Evolutionary conservation across 192 early-diverging fungal genomes (phyloP), one percentile per base, ranked within the genome.

Genomic region (Coemansia sp.): DNA sequence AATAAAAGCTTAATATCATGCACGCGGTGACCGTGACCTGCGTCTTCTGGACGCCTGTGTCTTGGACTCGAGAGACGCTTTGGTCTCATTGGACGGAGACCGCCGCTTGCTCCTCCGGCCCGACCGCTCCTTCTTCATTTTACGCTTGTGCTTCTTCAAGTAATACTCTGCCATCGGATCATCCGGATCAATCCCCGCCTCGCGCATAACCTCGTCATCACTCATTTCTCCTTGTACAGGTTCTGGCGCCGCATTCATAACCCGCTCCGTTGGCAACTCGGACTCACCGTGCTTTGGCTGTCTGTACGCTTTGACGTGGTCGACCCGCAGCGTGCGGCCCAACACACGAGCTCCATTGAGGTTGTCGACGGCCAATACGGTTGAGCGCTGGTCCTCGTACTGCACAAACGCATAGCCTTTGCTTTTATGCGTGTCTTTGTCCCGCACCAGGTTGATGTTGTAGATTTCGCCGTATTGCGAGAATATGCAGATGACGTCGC

Each of bases 361-460:
- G 74, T 98, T 98, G 78, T 98, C 96, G 5, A 98, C 96, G 0
- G 94, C 93, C 37, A 98, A 81, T 1, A 94, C 75, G 3, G 95
- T 97, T 57, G 87, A 90, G 55, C 91, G 72, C 69, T 98, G 94
- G 84, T 97, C 94, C 65, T 94, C 90, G 77, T 94, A 97, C 65
- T 92, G 90, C 17, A 97, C 60, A 68, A 97, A 97, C 5, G 83
- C 87, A 77, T 86, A 96, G 5, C 95, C 95, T 53, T 88, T 91
- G 47, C 88, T 85, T 66, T 90, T 89, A 22, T 94, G 94, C 2
- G 94, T 94, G 27, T 91, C 85, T 70, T 90, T 88, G 74, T 97
- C 91, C 21, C 94, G 83, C 32, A 93, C 88, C 43, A 96, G 78
- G 59, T 95, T 91, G 57, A 97, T 79, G 66, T 96, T 91, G n/a